These are phyloP conservation scores for Trichomonascaceae sp. DNA, from an alignment of 1,139 yeast genomes.

Conservation along the genomic window DNA sequence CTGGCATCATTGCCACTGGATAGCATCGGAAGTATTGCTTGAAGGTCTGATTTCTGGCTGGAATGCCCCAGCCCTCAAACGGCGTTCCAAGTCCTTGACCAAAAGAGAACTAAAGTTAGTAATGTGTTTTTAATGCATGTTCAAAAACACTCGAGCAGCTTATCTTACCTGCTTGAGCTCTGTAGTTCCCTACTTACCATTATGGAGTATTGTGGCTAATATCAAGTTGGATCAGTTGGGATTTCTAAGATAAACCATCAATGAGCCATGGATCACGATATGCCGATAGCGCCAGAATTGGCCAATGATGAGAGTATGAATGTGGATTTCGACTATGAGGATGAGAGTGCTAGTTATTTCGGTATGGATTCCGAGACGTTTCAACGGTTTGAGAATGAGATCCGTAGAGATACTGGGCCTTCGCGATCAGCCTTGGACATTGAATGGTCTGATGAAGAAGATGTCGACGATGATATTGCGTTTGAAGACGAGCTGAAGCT, in stretches of 20 bases:
- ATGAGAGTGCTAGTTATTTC: neutral
- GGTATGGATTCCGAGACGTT: conserved; percentile 10
- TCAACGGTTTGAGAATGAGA: conserved; percentile 9
- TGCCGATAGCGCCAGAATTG: neutral
- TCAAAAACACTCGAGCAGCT: too few species aligned
- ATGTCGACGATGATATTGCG: conserved; percentile 1
- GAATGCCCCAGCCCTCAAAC: conserved; percentile 8
- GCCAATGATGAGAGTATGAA: conserved; percentile 4
- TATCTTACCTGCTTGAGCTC: too few species aligned
- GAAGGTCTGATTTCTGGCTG: conserved; percentile 31
- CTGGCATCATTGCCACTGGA: conserved; percentile 90
- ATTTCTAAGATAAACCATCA: neutral
- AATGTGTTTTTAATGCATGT: too few species aligned
- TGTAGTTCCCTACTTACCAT: neutral
- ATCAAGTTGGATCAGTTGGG: neutral
- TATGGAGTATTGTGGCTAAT: neutral
- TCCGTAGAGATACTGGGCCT: neutral
- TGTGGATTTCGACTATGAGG: conserved; percentile 5
- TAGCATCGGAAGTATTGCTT: conserved; percentile 89
- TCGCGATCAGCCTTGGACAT: conserved; percentile 7
- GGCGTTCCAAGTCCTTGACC: neutral
- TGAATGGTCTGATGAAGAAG: conserved; percentile 9
- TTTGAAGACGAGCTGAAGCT: conserved; percentile 8
- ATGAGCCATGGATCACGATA: neutral
- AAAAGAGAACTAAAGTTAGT: neutral